A percentile compares a stretch with the other conserved stretches of the same genome.
Conservation (phyloP, 23 red algal genomes). For the Gracilaria caudata region DNA sequence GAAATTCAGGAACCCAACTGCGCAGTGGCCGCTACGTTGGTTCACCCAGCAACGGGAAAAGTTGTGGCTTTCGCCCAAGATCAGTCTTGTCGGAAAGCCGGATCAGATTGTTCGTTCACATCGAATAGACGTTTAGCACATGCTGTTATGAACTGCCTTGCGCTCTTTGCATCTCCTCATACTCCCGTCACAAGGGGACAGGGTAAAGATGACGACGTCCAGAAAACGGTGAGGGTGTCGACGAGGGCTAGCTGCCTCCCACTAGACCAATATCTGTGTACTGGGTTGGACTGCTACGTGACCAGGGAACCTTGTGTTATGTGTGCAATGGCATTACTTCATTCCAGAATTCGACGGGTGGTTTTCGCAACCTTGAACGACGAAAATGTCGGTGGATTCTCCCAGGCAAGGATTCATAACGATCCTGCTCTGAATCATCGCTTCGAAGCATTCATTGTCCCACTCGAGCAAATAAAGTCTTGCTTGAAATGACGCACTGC, state of each 20-base stretch:
- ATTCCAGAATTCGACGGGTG: constrained; percentile 81
- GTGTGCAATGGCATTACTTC: constrained; percentile 88
- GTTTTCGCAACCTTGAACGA: constrained; percentile 56
- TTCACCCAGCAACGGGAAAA: constrained; percentile 44
- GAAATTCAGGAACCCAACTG: not conserved
- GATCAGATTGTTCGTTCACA: not conserved
- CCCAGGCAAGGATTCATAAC: constrained; percentile 58
- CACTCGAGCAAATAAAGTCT: constrained; percentile 26
- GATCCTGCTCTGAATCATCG: constrained; percentile 78
- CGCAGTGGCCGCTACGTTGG: constrained; percentile 38
- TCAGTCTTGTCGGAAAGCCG: constrained; percentile 10
- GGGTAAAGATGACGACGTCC: not conserved
- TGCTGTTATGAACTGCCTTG: constrained; percentile 68
- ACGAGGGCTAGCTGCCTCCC: constrained; percentile 20
- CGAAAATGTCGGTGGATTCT: constrained; percentile 64
- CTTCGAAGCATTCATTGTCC: constrained; percentile 73
- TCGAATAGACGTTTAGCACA: constrained; percentile 39
- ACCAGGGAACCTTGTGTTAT: constrained; percentile 88
- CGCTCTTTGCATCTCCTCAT: constrained; percentile 42
- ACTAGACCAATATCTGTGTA: constrained; percentile 78
- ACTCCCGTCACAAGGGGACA: too few relatives aligned
- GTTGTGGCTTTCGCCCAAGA: constrained; percentile 42
- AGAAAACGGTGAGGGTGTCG: not conserved
- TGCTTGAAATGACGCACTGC: not conserved
- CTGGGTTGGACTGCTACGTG: constrained; percentile 84